Evolutionary conservation across 148 eudicot species (phyloP).

Genomic region (Persicaria maculosa): DNA sequence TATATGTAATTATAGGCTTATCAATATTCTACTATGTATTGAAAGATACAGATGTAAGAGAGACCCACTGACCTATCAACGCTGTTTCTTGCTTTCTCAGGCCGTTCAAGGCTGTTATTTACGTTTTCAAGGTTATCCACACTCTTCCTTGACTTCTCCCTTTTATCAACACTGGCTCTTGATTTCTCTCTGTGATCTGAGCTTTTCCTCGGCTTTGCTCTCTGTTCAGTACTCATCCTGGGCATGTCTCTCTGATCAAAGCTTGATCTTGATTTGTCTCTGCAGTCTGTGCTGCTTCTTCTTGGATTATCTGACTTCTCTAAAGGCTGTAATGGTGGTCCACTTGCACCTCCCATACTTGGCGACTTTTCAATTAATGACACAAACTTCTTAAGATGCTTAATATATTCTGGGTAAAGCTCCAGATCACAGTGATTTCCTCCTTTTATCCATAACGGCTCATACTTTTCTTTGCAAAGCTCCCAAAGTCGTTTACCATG

Average conservation of each 20-base stretch:
- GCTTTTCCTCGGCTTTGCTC: conserved; percentile 61
- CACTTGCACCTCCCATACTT: conserved; percentile 31
- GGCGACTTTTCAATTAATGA: conserved; percentile 59
- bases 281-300: conserved; percentile 56
- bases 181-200: conserved; percentile 58
- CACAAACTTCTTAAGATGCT: conserved; percentile 72
- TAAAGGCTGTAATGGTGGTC: conserved; percentile 19
- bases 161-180: conserved; percentile 60
- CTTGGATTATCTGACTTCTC: conserved; percentile 53
- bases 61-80: conserved; percentile 48
- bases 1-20: background rate
- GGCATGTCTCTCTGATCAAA: conserved; percentile 59
- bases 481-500: conserved; percentile 90
- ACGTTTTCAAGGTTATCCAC: conserved; percentile 40
- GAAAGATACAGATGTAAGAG: too few relatives aligned
- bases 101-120: conserved; percentile 43
- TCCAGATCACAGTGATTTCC: conserved; percentile 90
- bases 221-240: conserved; percentile 41
- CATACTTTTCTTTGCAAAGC: conserved; percentile 71
- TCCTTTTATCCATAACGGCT: conserved; percentile 78
- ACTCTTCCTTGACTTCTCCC: conserved; percentile 56
- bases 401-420: conserved; percentile 75
- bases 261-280: conserved; percentile 55
- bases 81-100: conserved; percentile 77
- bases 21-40: conserved; percentile 17